Conservation (phyloP, 495 filamentous ascomycete species). For the Evansstolkia leycettana region DNA sequence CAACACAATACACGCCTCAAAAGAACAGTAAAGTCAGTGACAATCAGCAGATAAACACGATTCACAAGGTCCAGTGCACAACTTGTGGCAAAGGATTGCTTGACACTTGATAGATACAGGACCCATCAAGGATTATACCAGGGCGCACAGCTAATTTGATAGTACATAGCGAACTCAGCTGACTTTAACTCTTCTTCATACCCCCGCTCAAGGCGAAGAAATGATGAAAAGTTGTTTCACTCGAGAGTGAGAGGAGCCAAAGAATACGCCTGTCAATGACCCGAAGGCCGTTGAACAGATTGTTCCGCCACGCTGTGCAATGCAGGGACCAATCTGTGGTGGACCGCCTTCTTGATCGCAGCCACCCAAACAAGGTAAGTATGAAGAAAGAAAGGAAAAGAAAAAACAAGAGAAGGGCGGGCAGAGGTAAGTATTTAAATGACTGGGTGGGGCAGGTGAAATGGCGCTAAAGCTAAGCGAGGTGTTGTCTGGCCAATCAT, state of each 20-base stretch:
- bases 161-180: too few species aligned
- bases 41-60: too few species aligned
- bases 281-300: conserved; percentile 56
- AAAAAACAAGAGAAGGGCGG: conserved; percentile 11
- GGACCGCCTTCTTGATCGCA: conserved; percentile 49
- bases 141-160: too few species aligned
- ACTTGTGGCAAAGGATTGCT: too few species aligned
- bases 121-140: too few species aligned
- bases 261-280: conserved; percentile 63
- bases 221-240: conserved; percentile 43
- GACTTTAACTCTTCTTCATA: conserved; percentile 40
- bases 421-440: conserved; percentile 15
- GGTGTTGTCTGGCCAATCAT: conserved; percentile 3
- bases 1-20: too few species aligned
- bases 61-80: too few species aligned
- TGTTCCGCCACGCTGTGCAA: conserved; percentile 64
- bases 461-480: conserved; percentile 24
- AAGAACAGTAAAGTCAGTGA: too few species aligned
- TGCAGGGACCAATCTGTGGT: conserved; percentile 56
- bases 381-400: conserved; percentile 49
- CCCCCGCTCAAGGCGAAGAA: conserved; percentile 26
- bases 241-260: conserved; percentile 44
- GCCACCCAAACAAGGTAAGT: conserved; percentile 61
- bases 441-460: not conserved
- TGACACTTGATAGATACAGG: too few species aligned